Percentiles rank a stretch among this genome's conserved stretches.
phyloP scores from a whole-genome alignment of 192 early-diverging fungal genomes.

The Coemansia sp. region DNA sequence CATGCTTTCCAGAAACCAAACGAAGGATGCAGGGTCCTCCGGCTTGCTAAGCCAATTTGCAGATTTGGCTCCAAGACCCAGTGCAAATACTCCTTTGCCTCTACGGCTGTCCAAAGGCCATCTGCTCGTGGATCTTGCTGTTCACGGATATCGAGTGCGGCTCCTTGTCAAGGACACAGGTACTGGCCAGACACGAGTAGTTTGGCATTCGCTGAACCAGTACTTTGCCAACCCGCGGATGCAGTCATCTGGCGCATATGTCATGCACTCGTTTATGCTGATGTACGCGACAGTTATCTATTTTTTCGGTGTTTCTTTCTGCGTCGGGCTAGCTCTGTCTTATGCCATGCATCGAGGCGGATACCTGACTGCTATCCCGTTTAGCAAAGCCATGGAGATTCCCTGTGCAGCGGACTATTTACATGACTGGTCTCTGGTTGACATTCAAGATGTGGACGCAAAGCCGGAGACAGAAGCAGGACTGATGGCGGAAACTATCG shows the following conservation, averaged over 20 bases:
- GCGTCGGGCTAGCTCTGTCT: slow-evolving; percentile 9
- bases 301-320: slow-evolving; percentile 26
- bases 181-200: neutral
- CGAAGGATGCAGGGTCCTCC: neutral
- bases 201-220: slow-evolving; percentile 34
- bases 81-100: neutral
- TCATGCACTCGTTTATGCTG: slow-evolving; percentile 54
- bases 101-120: neutral
- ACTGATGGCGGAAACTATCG: too few species aligned
- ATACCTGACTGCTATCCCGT: neutral
- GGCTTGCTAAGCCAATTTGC: too few species aligned
- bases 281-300: slow-evolving; percentile 43
- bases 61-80: too few species aligned
- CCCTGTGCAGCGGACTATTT: neutral
- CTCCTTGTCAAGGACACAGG: neutral
- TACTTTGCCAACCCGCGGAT: slow-evolving; percentile 46
- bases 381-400: neutral
- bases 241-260: slow-evolving; percentile 49
- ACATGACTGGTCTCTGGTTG: too few species aligned
- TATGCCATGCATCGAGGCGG: neutral
- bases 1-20: neutral
- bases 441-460: too few species aligned
- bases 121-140: slow-evolving; percentile 12
- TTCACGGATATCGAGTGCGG: slow-evolving; percentile 9
- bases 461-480: neutral